Percentiles rank a stretch among this genome's conserved stretches.
phyloP scores from a whole-genome alignment of 208 protist species.

The Acanthamoeba lenticulata region DNA sequence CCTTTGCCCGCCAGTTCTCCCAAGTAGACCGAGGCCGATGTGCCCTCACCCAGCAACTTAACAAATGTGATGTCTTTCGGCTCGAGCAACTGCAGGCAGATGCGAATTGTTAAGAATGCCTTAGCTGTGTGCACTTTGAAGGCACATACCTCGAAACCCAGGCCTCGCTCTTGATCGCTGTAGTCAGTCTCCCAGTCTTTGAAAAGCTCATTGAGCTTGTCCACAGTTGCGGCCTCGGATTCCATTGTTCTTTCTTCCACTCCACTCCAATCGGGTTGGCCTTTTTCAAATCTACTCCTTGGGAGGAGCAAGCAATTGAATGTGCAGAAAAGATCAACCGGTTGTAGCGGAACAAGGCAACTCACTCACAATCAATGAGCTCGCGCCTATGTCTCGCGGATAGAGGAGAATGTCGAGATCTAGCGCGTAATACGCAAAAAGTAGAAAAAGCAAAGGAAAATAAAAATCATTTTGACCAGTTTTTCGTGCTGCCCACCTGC shows the following conservation, averaged over 20 bases:
- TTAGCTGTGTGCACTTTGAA: background rate
- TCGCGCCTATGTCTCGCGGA: no score
- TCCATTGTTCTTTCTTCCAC: no score
- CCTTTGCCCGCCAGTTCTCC: conserved; percentile 71
- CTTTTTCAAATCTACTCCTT: no score
- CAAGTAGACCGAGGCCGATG: conserved; percentile 76
- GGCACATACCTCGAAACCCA: conserved; percentile 12
- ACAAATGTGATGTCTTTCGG: background rate
- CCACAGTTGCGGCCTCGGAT: no score
- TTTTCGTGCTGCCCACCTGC: background rate
- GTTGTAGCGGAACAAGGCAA: no score
- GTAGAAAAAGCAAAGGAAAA: no score
- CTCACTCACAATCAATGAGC: no score
- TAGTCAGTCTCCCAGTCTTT: background rate
- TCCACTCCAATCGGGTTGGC: no score
- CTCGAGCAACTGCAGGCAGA: background rate
- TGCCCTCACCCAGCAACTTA: conserved; percentile 71
- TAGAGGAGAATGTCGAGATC: no score
- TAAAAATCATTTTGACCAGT: background rate
- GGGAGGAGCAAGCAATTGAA: no score
- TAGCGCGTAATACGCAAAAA: no score
- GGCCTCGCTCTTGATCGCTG: background rate
- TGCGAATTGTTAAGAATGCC: background rate
- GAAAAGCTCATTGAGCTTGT: background rate
- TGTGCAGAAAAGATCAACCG: no score